Evolutionary conservation across 2,329 filamentous ascomycete genomes (phyloP), one percentile per base, ranked within the genome.

Genomic region (Paecilomyces sp.): DNA sequence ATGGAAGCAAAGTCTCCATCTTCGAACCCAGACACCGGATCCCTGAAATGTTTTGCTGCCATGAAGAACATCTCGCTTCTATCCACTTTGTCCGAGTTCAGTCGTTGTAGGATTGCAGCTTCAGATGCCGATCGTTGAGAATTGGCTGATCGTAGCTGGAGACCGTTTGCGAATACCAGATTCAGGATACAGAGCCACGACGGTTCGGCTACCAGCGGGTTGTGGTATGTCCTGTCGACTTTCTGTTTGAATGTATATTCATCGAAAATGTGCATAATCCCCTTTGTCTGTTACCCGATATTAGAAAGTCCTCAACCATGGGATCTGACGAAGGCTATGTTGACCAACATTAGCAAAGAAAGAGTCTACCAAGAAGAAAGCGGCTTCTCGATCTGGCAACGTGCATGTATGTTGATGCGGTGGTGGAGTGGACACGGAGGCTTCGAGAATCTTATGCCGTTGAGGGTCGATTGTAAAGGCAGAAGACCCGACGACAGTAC

Each of bases 1-100:
- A 89, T 80, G 12, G 84, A 84, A 83, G 85, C 87, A 60, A 88
- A 82, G 58, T 86, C 82, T 24, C 81, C 83, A 65, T 87, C 83
- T 66, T 88, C 85, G 55, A 87, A 81, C 0, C 83, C 77, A 2
- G 71, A 74, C 57, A 77, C 70, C 8, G 77, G 78, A 58, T 80
- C 78, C 36, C 74, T 75, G 15, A 87, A 73, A 51, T 75, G 77
- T 63, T 82, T 85, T 4, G 85, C 86, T 62, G 81, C 84, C 15
- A 80, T 74, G 66, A 85, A 89, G 67, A 88, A 87, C 11, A 83
- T 72, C 63, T 88, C 85, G n/a, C 84, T 83, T 63, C 81, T 77
- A 62, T 84, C 81, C 1, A 77, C 69, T 31, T 78, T 74, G 34
- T 80, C 77, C 4, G 72, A 75, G 22, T 78, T 77, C 22, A 88